These are phyloP conservation scores for Malassezia equina DNA, from an alignment of 1,284 basidiomycete genomes.

Conservation along the genomic window DNA sequence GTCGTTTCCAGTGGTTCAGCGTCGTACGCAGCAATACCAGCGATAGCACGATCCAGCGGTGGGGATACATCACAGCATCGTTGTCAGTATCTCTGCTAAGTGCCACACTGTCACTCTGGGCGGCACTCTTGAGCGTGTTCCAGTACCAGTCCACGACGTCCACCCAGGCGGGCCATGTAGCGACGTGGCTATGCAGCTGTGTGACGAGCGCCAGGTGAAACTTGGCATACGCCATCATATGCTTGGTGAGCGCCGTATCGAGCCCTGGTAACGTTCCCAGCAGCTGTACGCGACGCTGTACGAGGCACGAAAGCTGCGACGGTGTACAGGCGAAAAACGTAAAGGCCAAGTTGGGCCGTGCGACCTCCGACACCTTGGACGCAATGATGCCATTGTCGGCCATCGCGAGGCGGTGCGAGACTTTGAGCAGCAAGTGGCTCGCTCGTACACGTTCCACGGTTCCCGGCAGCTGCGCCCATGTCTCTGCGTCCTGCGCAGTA, in stretches of 20 bases:
- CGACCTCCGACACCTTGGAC: constrained; percentile 18
- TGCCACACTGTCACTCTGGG: constrained; percentile 21
- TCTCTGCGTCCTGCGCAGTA: constrained; percentile 14
- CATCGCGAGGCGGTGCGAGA: constrained; percentile 61
- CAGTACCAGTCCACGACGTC: constrained; percentile 46
- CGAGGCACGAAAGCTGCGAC: constrained; percentile 23
- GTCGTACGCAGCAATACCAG: constrained; percentile 34
- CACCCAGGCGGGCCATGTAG: constrained; percentile 39
- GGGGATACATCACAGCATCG: constrained; percentile 28
- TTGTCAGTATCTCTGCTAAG: constrained; percentile 21
- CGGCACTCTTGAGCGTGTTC: constrained; percentile 18
- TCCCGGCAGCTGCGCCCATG: constrained; percentile 28
- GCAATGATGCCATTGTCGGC: constrained; percentile 41
- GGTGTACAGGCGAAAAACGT: constrained; percentile 40
- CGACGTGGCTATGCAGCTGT: constrained; percentile 35
- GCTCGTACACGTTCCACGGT: constrained; percentile 35
- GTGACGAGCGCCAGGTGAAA: constrained; percentile 38
- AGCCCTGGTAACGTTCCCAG: neutral
- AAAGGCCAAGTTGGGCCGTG: constrained; percentile 30
- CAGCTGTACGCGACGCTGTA: constrained; percentile 17
- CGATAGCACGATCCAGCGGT: constrained; percentile 38
- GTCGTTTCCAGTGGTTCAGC: constrained; percentile 35
- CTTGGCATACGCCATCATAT: constrained; percentile 40
- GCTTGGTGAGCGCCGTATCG: constrained; percentile 34
- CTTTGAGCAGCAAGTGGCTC: constrained; percentile 70